Evolutionary conservation across 2,329 filamentous ascomycete genomes (phyloP).

Genomic region (Orbilia ellipsospora): DNA sequence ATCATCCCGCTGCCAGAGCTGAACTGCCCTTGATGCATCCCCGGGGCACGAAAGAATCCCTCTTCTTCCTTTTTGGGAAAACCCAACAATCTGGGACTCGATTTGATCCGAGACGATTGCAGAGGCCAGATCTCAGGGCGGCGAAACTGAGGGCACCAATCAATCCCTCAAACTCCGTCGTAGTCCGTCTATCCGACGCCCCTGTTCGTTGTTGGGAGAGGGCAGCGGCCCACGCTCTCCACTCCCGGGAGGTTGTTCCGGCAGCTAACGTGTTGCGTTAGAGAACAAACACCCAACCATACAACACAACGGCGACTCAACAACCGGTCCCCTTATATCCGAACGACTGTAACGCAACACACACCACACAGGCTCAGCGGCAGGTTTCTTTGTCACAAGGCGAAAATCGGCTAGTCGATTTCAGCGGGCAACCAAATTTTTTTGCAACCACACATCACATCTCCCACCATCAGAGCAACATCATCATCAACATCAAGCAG

Average conservation of each 20-base stretch:
- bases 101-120: background rate
- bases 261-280: background rate
- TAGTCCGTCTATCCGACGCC: background rate
- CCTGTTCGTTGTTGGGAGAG: too few species aligned
- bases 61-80: background rate
- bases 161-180: background rate
- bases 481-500: slow-evolving; percentile 16
- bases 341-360: slow-evolving; percentile 8
- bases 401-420: slow-evolving; percentile 4
- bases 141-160: slow-evolving; percentile 10
- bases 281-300: slow-evolving; percentile 8
- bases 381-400: background rate
- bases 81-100: too few species aligned
- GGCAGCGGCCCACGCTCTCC: too few species aligned
- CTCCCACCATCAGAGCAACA: slow-evolving; percentile 14
- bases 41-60: too few species aligned
- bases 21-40: too few species aligned
- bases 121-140: slow-evolving; percentile 4
- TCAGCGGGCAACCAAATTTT: slow-evolving; percentile 25
- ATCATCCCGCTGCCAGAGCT: slow-evolving; percentile 50
- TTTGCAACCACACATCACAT: slow-evolving; percentile 43
- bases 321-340: background rate
- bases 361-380: background rate
- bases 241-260: too few species aligned
- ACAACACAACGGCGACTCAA: slow-evolving; percentile 1